Evolutionary conservation across 495 filamentous ascomycete genomes (phyloP), one percentile per base, ranked within the genome.

Genomic region (Penicillium roqueforti): DNA sequence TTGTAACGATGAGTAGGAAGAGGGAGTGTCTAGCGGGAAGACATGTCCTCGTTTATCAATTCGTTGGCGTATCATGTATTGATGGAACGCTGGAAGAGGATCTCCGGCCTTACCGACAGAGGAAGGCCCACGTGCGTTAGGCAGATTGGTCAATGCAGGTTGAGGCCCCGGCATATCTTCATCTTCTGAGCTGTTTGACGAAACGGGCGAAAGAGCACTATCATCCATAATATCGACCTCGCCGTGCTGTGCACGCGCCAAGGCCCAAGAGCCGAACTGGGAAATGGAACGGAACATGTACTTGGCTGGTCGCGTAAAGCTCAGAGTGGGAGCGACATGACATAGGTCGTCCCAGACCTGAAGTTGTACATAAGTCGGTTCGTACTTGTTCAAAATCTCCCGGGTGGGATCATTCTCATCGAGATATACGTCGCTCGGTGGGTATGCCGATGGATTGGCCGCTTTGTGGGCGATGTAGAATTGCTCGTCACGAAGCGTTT

Each of bases 281-380:
- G 92, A 88, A 22, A 97, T 84, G 7, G 86, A 85, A 20, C 90
- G 81, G 65, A 87, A 96, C 90, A 97, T 96, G 64, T 87, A 88
- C 61, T 96, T 97, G 9, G 92, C 92, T 1, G 92, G 92, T n/a
- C 83, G 76, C 0, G 92, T 96, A 62, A 92, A 97, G 66, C 88
- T 92, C 11, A 97, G 74, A 1, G 91, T 95, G 5, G 91, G 88
- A 2, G 86, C 88, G 11, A 96, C 92, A 65, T 97, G 92, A 48
- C 92, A 97, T 16, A 96, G 73, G 62, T 95, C 84, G 28, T 97
- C 92, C 89, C 92, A 97, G 6, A 97, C 87, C 68, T 97, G 92
- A n/a, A 97, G 75, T 66, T 95, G 91, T 8, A 97, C 92, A 63
- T 95, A 84, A 0, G 92, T 97, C 3, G 89, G 87, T 31, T 81